Percentiles rank a stretch among this genome's conserved stretches.
Conservation (phyloP, 164 flowering plant genomes). For the Warburgia ugandensis region DNA sequence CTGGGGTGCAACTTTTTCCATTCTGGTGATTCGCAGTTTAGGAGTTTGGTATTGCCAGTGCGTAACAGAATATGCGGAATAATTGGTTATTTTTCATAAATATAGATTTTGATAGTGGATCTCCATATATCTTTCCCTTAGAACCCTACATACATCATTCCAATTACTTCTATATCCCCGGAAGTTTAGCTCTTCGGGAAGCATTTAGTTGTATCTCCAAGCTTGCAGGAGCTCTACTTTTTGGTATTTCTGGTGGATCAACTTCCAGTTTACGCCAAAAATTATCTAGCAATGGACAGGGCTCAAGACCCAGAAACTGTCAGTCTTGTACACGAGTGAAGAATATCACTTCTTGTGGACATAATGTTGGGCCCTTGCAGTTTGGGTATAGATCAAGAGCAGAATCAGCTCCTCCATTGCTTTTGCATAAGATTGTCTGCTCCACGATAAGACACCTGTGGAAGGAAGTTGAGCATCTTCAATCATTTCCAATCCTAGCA, state of each 20-base stretch:
- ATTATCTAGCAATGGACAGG: slow-evolving; percentile 16
- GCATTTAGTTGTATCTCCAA: slow-evolving; percentile 58
- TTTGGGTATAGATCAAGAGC: slow-evolving; percentile 20
- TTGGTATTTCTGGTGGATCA: slow-evolving; percentile 34
- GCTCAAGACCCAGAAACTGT: slow-evolving; percentile 18
- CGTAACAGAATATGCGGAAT: slow-evolving; percentile 37
- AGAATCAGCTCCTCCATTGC: slow-evolving; percentile 14
- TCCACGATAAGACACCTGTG: slow-evolving; percentile 28
- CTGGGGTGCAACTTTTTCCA: no score
- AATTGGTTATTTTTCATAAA: slow-evolving; percentile 30
- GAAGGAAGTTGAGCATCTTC: slow-evolving; percentile 38
- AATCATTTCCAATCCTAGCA: slow-evolving; percentile 45
- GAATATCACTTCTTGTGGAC: slow-evolving; percentile 17
- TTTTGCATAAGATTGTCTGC: slow-evolving; percentile 34
- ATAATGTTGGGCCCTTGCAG: slow-evolving; percentile 19
- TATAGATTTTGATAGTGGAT: slow-evolving; percentile 45
- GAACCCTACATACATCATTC: slow-evolving; percentile 31
- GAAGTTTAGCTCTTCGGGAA: slow-evolving; percentile 55
- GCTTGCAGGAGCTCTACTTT: slow-evolving; percentile 46
- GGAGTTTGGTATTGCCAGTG: no score
- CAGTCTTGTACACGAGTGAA: slow-evolving; percentile 24
- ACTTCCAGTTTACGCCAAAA: slow-evolving; percentile 21
- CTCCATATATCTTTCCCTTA: slow-evolving; percentile 26
- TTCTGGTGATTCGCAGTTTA: no score
- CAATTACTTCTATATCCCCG: slow-evolving; percentile 28